phyloP scores from a whole-genome alignment of 2,329 filamentous ascomycete species.

The Botrytis medusae region DNA sequence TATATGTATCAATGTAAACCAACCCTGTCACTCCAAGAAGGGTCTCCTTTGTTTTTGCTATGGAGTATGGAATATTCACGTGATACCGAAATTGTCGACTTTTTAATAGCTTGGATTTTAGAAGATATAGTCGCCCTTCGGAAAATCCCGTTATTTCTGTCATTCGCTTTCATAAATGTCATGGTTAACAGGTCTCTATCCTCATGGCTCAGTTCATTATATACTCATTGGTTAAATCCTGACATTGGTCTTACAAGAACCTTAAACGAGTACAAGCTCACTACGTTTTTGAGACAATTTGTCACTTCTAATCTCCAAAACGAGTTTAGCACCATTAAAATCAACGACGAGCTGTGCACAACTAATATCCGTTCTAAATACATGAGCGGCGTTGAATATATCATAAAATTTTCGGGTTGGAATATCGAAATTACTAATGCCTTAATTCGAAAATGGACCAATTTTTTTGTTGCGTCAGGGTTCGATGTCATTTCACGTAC shows the following conservation, averaged over 20 bases:
- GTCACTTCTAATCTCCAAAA: too few species aligned
- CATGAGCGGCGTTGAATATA: fast-evolving
- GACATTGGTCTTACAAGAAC: too few species aligned
- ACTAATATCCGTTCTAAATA: too few species aligned
- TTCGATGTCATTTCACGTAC: too few species aligned
- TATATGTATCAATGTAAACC: not conserved
- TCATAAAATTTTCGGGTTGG: not conserved
- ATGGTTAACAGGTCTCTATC: too few species aligned
- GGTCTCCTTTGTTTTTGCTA: fast-evolving
- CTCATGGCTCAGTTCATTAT: not conserved
- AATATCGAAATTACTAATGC: not conserved
- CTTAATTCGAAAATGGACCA: not conserved
- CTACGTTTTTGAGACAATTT: too few species aligned
- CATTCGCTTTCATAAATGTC: too few species aligned
- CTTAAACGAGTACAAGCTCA: not conserved
- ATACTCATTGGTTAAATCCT: not conserved
- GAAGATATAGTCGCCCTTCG: too few species aligned
- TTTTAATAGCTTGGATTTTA: not conserved
- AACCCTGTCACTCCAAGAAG: not conserved
- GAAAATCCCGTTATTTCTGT: too few species aligned
- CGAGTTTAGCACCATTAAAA: too few species aligned
- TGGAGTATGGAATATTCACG: fast-evolving
- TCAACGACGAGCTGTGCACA: too few species aligned
- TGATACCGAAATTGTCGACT: not conserved
- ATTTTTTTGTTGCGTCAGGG: too few species aligned